phyloP scores from a whole-genome alignment of 805 yeast species.

The Saccharomyces eubayanus region DNA sequence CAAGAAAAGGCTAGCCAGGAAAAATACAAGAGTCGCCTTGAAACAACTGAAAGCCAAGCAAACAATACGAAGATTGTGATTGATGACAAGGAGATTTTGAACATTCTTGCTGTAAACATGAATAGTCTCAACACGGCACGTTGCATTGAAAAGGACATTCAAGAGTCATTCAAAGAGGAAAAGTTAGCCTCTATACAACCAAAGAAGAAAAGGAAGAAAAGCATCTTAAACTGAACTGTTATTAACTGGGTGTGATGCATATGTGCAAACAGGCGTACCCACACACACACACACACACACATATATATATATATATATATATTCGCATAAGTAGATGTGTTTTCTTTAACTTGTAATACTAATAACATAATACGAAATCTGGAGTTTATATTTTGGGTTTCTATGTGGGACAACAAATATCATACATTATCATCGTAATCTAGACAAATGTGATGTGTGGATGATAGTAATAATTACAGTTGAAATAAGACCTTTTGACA shows the following conservation, averaged over 20 bases:
- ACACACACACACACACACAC: background rate
- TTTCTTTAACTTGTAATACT: no score
- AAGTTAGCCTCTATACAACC: constrained; percentile 2
- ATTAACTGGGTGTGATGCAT: background rate
- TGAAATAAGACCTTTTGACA: constrained; percentile 30
- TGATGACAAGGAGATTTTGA: constrained; percentile 25
- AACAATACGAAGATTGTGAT: constrained; percentile 8
- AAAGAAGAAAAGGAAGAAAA: background rate
- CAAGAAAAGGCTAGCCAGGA: constrained; percentile 35
- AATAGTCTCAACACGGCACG: constrained; percentile 25
- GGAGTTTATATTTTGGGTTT: background rate
- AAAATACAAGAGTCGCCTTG: constrained; percentile 22
- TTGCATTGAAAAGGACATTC: constrained; percentile 16
- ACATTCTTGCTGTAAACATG: constrained; percentile 23
- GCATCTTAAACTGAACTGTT: background rate
- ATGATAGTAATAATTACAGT: constrained; percentile 29
- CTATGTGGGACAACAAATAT: background rate
- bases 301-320: background rate
- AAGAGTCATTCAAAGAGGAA: constrained; percentile 14
- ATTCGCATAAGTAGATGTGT: no score
- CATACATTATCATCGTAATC: background rate
- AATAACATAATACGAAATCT: no score
- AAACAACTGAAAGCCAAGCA: constrained; percentile 3
- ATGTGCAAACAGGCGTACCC: background rate
- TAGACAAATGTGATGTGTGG: constrained; percentile 23